Percentiles rank a stretch among this genome's conserved stretches.
phyloP scores from a whole-genome alignment of 352 stramenopile genomes.

The Globisporangium middletonii region DNA sequence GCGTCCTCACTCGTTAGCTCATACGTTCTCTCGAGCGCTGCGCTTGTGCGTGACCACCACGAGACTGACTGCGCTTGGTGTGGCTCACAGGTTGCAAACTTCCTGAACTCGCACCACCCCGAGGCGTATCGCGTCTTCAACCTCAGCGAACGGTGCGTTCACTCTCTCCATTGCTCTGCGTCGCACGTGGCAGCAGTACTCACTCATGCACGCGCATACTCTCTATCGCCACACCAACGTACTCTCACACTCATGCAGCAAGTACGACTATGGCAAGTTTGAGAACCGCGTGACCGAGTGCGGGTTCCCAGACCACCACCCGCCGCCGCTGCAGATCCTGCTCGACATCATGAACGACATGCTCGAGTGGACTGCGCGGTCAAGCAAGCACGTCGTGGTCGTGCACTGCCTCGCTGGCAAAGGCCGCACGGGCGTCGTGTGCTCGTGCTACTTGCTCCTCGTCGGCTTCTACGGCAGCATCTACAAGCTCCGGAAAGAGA shows the following conservation, averaged over 20 bases:
- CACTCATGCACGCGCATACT: neutral
- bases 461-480: conserved; percentile 69
- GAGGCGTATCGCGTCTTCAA: conserved; percentile 77
- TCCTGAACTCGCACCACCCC: conserved; percentile 65
- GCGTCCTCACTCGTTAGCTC: neutral
- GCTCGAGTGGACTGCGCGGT: conserved; percentile 61
- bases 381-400: conserved; percentile 64
- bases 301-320: conserved; percentile 78
- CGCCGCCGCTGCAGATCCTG: conserved; percentile 67
- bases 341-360: conserved; percentile 86
- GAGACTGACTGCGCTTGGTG: neutral
- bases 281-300: conserved; percentile 65
- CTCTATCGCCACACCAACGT: neutral
- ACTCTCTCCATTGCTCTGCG: neutral
- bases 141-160: conserved; percentile 66
- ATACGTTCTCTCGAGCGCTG: neutral
- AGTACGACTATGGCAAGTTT: conserved; percentile 78
- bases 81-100: conserved; percentile 34
- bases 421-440: conserved; percentile 74
- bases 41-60: neutral
- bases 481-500: conserved; percentile 58
- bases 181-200: too few relatives aligned
- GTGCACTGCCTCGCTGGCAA: conserved; percentile 81
- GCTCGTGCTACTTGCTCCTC: conserved; percentile 76
- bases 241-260: conserved; percentile 6